A percentile compares a stretch with the other conserved stretches of the same genome.
These are phyloP conservation scores for Bretschneidera sinensis DNA, from an alignment of 345 rosid genomes.

Conservation along the genomic window DNA sequence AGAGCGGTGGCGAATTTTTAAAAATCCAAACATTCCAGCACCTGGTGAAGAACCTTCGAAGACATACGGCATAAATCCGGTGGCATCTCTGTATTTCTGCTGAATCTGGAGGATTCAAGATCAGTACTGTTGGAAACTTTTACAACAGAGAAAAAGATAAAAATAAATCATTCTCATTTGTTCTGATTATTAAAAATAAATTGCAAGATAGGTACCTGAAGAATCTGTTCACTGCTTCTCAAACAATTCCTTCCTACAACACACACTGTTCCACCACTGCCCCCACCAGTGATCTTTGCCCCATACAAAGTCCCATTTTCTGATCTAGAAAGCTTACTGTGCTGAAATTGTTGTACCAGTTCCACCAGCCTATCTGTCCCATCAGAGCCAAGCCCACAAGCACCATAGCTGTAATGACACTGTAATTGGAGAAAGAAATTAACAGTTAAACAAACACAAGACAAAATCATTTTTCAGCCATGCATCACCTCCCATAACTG, in stretches of 20 bases:
- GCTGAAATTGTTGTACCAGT: constrained; percentile 78
- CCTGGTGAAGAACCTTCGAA: constrained; percentile 93
- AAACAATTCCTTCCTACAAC: constrained; percentile 60
- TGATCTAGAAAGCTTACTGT: constrained; percentile 28
- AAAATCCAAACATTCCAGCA: constrained; percentile 69
- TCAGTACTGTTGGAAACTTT: background rate
- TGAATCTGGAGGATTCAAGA: constrained; percentile 51
- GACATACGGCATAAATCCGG: constrained; percentile 75
- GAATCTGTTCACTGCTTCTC: constrained; percentile 74
- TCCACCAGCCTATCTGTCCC: constrained; percentile 79
- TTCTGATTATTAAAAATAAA: background rate
- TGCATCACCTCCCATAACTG: background rate
- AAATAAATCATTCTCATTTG: background rate
- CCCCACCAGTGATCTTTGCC: constrained; percentile 94
- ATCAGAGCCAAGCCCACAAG: constrained; percentile 79
- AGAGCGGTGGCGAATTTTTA: constrained; percentile 56
- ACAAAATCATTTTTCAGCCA: constrained; percentile 5
- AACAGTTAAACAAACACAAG: background rate
- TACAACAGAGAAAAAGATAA: background rate
- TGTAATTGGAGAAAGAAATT: constrained; percentile 17
- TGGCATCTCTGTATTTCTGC: constrained; percentile 71
- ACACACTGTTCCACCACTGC: constrained; percentile 91
- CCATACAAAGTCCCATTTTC: constrained; percentile 73
- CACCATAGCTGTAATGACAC: constrained; percentile 89
- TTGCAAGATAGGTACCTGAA: constrained; percentile 44